Base-by-base conservation (phyloP, 768 basidiomycete species). In the Boletales sp. region DNA sequence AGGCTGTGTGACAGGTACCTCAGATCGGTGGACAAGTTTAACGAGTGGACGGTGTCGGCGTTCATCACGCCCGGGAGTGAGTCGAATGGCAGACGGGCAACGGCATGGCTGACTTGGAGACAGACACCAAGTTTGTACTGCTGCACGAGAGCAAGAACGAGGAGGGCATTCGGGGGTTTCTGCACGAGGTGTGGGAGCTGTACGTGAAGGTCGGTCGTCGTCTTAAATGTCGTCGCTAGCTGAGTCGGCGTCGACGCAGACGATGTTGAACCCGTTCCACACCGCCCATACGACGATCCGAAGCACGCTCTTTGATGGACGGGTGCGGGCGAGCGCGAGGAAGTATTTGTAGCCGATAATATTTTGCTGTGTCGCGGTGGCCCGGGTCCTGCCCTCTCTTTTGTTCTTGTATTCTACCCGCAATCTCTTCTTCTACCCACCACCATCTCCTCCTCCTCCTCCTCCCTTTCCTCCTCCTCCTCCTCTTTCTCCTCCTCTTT, bases 11-110 rank as follows among this genome's bases (percentile, higher is more conserved):
- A 36, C 63, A 98, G 96, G 88, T 97, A 97, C 69, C 76, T 97
- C 49, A 95, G 94, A 65, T 82, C 85, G 15, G 84, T 98, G 51
- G 96, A 99, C 77, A 91, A 87, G 73, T 96, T 97, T 72, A 97
- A 98, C 63, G 96, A 98, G 66, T 99, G 96, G 96, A 94, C 84
- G 3, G 85, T 98, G 17, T 98, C 96, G 14, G 93, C 90, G 30
- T 98, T 97, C 71, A 76, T 98, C 17, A 98, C 96, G 0, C 86
- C 94, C 1, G 90, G 88, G 54, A 96, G 95, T 98, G 71, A 74
- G 93, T 51, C 36, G 25, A 12, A 30, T 18, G 36, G 32, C 28
- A 35, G 38, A 36, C 28, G 17, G 40, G 51, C 61, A 62, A 53
- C 65, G 19, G 41, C 56, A 65, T 44, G 17, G 39, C 46, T 51